Conservation (phyloP, 495 filamentous ascomycete genomes). For the Daldinia loculata region DNA sequence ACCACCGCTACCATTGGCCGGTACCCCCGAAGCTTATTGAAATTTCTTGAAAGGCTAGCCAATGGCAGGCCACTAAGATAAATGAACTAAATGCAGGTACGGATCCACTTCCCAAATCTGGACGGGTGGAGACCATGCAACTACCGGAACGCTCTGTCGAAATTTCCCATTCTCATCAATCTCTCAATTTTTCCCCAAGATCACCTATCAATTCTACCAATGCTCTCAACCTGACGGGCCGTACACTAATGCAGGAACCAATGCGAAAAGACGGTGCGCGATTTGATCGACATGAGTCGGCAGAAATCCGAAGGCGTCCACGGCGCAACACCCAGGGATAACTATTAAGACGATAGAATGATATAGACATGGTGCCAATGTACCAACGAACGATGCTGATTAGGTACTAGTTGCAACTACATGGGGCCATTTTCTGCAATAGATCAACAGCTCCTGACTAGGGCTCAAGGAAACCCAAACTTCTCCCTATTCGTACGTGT, state of each 20-base stretch:
- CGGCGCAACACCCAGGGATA: too few species aligned
- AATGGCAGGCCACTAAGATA: constrained; percentile 7
- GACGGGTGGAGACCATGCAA: constrained; percentile 17
- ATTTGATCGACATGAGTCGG: constrained; percentile 18
- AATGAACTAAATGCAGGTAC: constrained; percentile 38
- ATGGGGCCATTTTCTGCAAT: neutral
- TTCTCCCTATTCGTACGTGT: constrained; percentile 23
- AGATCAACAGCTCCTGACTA: constrained; percentile 2
- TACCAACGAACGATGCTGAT: constrained; percentile 1
- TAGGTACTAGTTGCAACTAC: neutral
- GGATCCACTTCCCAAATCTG: constrained; percentile 18
- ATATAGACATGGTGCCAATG: neutral
- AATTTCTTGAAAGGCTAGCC: constrained; percentile 19
- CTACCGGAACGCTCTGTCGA: constrained; percentile 29
- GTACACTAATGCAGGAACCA: constrained; percentile 35
- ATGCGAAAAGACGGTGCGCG: neutral
- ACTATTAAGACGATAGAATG: too few species aligned
- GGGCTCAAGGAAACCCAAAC: neutral
- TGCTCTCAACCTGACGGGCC: neutral
- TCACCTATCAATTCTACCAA: neutral
- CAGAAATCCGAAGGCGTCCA: neutral
- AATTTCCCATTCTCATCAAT: constrained; percentile 10
- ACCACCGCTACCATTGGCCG: constrained; percentile 21
- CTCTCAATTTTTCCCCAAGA: constrained; percentile 9
- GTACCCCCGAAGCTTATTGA: constrained; percentile 25